phyloP scores from a whole-genome alignment of 345 rosid genomes.

The Citrus reticulata region DNA sequence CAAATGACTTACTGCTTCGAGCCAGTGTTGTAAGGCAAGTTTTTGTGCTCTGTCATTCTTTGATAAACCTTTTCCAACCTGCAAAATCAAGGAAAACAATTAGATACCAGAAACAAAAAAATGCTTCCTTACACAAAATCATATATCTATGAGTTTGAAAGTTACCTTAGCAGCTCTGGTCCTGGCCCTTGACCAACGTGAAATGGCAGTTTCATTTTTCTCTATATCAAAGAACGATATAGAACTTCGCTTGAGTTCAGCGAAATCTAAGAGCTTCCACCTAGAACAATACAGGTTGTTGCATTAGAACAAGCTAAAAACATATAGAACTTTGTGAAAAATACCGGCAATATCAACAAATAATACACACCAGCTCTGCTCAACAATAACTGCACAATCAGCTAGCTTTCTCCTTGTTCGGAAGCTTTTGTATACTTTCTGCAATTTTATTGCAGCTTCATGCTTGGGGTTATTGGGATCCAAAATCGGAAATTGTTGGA shows the following conservation, averaged over 20 bases:
- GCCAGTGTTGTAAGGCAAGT: slow-evolving; percentile 91
- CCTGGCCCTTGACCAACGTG: slow-evolving; percentile 97
- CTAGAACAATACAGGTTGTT: slow-evolving; percentile 26
- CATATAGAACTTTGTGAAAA: neutral
- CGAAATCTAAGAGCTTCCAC: slow-evolving; percentile 93
- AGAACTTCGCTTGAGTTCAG: slow-evolving; percentile 82
- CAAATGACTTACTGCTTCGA: slow-evolving; percentile 81
- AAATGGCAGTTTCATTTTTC: slow-evolving; percentile 91
- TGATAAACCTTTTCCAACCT: slow-evolving; percentile 92
- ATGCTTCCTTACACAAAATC: neutral
- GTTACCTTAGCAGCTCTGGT: slow-evolving; percentile 77
- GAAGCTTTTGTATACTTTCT: slow-evolving; percentile 92
- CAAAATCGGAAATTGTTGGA: slow-evolving; percentile 26
- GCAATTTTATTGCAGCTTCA: slow-evolving; percentile 78
- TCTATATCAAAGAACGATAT: slow-evolving; percentile 83
- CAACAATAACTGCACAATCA: slow-evolving; percentile 87
- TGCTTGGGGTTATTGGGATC: slow-evolving; percentile 64
- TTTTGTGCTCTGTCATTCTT: slow-evolving; percentile 84
- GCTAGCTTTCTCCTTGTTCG: slow-evolving; percentile 93
- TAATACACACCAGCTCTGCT: slow-evolving; percentile 72
- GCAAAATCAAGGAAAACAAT: neutral
- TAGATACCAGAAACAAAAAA: neutral
- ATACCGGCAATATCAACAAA: neutral
- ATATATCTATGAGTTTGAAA: neutral
- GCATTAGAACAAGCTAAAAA: slow-evolving; percentile 21